Percentiles rank a stretch among this genome's conserved stretches.
Evolutionary conservation across 208 protist species (phyloP).

Genomic region (Leishmania turanica): DNA sequence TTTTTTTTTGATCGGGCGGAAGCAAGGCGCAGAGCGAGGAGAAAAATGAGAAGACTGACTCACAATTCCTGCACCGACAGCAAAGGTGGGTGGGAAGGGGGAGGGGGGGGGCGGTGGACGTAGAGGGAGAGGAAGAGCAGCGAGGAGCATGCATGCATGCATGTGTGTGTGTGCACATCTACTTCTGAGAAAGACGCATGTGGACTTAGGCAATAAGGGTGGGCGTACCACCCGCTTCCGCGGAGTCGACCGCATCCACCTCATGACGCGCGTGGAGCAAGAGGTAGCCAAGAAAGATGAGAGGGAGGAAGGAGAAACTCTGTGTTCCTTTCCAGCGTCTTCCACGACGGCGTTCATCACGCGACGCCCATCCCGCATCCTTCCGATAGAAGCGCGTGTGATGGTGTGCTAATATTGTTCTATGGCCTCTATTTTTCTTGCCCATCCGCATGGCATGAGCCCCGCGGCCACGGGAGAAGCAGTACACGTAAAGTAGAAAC

Average conservation of each 20-base stretch:
- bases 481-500: background rate
- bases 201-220: constrained; percentile 5
- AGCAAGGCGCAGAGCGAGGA: background rate
- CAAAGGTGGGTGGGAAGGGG: background rate
- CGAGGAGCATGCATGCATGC: background rate
- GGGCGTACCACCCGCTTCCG: background rate
- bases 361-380: background rate
- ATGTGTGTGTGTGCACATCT: background rate
- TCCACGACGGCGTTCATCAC: background rate
- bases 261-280: background rate
- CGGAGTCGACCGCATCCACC: background rate
- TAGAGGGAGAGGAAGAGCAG: background rate
- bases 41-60: background rate
- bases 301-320: background rate
- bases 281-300: background rate
- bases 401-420: background rate
- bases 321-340: background rate
- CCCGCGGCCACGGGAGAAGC: background rate
- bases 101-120: background rate
- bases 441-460: background rate
- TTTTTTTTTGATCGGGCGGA: background rate
- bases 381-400: constrained; percentile 1
- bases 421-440: background rate
- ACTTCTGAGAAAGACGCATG: background rate
- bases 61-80: constrained; percentile 2